These are phyloP conservation scores for Corylus americana DNA, from an alignment of 306 rosid species.

Conservation along the genomic window DNA sequence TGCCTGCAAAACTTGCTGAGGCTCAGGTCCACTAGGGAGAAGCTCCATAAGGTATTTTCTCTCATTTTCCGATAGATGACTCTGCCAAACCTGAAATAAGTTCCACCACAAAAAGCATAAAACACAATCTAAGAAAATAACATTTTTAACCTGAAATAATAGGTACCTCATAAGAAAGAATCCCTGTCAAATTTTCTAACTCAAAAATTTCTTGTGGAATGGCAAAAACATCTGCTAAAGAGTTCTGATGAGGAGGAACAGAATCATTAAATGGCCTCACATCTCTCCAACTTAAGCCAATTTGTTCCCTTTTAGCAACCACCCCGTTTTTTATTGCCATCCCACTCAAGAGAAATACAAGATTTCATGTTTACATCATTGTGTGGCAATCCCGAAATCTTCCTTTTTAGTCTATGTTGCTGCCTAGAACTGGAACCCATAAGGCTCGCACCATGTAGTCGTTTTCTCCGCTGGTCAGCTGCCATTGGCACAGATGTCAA, in stretches of 20 bases:
- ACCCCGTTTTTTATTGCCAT: slow-evolving; percentile 71
- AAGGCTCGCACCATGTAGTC: slow-evolving; percentile 60
- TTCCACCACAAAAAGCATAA: slow-evolving; percentile 18
- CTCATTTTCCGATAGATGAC: slow-evolving; percentile 74
- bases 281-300: slow-evolving; percentile 80
- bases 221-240: slow-evolving; percentile 69
- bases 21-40: slow-evolving; percentile 71
- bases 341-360: slow-evolving; percentile 87
- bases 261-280: slow-evolving; percentile 49
- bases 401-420: slow-evolving; percentile 59
- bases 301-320: slow-evolving; percentile 81
- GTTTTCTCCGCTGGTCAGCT: slow-evolving; percentile 89
- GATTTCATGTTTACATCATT: slow-evolving; percentile 55
- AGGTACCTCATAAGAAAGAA: slow-evolving; percentile 79
- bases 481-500: slow-evolving; percentile 55
- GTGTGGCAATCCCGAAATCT: slow-evolving; percentile 47
- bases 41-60: slow-evolving; percentile 64
- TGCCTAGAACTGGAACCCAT: slow-evolving; percentile 61
- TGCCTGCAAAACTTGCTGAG: slow-evolving; percentile 58
- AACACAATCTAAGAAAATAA: slow-evolving; percentile 13
- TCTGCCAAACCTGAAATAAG: slow-evolving; percentile 77
- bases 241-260: slow-evolving; percentile 39
- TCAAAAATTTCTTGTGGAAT: slow-evolving; percentile 72
- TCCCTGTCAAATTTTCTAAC: slow-evolving; percentile 64
- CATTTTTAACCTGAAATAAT: slow-evolving; percentile 18